phyloP scores from a whole-genome alignment of 2,329 filamentous ascomycete species.

The Neofusicoccum sp. region DNA sequence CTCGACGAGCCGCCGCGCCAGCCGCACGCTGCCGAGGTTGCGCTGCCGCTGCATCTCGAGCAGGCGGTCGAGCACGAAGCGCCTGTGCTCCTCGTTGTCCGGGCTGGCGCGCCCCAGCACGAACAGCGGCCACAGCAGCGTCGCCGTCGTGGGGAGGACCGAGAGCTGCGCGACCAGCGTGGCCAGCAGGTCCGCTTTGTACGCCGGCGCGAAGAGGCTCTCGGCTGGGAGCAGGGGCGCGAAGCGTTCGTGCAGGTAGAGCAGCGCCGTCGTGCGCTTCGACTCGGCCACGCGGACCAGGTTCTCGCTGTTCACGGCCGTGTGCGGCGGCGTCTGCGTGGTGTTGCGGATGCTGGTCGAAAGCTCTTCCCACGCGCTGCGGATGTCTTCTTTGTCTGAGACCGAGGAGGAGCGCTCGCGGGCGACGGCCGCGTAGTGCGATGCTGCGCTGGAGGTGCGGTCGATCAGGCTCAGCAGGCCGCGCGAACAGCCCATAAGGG shows the following conservation, averaged over 20 bases:
- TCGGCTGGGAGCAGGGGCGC: constrained; percentile 1
- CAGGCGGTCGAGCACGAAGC: constrained; percentile 35
- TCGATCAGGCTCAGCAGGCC: constrained; percentile 33
- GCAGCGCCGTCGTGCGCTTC: constrained; percentile 33
- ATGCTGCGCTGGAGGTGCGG: constrained; percentile 25
- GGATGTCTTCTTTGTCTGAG: not conserved
- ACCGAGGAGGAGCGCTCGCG: not conserved
- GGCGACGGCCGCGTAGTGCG: not conserved
- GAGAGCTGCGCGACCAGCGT: constrained; percentile 26
- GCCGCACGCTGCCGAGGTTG: constrained; percentile 35
- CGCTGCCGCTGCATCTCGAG: constrained; percentile 27
- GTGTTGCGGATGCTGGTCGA: not conserved
- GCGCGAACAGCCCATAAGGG: constrained; percentile 37
- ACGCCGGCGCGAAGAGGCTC: not conserved
- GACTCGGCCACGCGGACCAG: constrained; percentile 32
- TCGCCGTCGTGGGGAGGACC: not conserved
- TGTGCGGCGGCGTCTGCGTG: constrained; percentile 2
- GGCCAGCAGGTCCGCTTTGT: constrained; percentile 26
- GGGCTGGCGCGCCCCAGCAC: constrained; percentile 30
- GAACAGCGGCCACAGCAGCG: constrained; percentile 24
- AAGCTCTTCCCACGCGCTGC: not conserved
- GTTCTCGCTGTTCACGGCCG: constrained; percentile 24
- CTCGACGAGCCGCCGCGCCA: constrained; percentile 19
- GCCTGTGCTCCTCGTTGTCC: constrained; percentile 30
- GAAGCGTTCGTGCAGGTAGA: constrained; percentile 33